phyloP scores from a whole-genome alignment of 345 rosid genomes.

The Camelina hispida region DNA sequence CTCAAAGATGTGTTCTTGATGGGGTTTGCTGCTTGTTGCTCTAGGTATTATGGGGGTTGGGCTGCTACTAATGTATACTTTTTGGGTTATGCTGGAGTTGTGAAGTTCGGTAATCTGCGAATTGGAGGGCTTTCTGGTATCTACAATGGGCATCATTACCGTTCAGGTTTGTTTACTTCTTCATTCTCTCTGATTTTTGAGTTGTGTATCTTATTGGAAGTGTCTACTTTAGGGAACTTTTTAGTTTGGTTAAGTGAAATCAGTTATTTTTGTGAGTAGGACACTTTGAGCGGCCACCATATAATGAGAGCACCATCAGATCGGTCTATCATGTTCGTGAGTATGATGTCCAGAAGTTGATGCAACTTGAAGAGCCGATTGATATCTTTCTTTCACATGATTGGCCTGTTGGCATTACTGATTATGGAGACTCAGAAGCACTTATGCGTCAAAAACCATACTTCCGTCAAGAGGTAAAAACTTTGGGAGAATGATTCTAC shows the following conservation, averaged over 20 bases:
- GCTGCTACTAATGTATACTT: conserved; percentile 87
- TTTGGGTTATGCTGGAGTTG: conserved; percentile 81
- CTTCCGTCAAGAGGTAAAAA: conserved; percentile 71
- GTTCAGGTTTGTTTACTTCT: conserved; percentile 53
- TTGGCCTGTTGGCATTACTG: conserved; percentile 94
- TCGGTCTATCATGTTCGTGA: conserved; percentile 91
- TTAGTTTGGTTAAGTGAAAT: conserved; percentile 2
- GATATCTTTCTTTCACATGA: conserved; percentile 95
- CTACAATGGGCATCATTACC: conserved; percentile 65
- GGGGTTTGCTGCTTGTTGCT: conserved; percentile 22
- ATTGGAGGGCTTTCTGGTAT: conserved; percentile 96
- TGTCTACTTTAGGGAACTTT: neutral
- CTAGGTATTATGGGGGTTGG: conserved; percentile 97
- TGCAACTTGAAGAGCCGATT: conserved; percentile 80
- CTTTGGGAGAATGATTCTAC: neutral
- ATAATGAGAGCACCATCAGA: conserved; percentile 64
- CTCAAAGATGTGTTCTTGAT: conserved; percentile 10
- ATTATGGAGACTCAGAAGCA: conserved; percentile 68
- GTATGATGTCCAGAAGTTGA: conserved; percentile 85
- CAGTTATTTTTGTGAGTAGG: conserved; percentile 53
- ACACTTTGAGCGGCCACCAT: conserved; percentile 88
- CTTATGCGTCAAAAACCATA: conserved; percentile 62
- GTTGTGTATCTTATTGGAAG: neutral
- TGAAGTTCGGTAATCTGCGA: conserved; percentile 82
- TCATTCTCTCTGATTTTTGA: neutral